These are phyloP conservation scores for Phoenix roebelenii DNA, from an alignment of 176 grass and related monocot species.

Conservation along the genomic window DNA sequence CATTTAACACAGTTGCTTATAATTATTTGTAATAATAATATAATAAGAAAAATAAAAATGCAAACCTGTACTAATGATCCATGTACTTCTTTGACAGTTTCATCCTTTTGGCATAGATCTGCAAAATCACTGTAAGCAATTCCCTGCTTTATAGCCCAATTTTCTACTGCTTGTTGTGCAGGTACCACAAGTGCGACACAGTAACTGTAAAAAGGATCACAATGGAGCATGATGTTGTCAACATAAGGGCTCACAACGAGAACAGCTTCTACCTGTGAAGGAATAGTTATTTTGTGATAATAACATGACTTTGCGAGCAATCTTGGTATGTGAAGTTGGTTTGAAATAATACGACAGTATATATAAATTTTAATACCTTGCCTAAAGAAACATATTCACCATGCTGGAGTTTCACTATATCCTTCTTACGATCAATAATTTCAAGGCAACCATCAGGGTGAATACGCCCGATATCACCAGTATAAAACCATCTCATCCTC, in stretches of 20 bases:
- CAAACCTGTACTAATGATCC: conserved; percentile 60
- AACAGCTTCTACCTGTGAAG: conserved; percentile 61
- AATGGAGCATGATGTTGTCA: conserved; percentile 86
- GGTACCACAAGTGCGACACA: conserved; percentile 66
- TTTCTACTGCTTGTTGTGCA: conserved; percentile 39
- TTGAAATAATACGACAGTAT: too few species aligned
- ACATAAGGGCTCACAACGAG: conserved; percentile 63
- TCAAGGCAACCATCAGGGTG: conserved; percentile 89
- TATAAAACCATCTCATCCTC: conserved; percentile 89
- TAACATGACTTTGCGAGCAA: too few species aligned
- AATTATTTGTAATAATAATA: not conserved
- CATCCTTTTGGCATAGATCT: conserved; percentile 66
- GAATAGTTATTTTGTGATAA: not conserved
- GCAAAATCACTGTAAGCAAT: conserved; percentile 28
- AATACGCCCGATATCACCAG: conserved; percentile 71
- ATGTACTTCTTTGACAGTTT: conserved; percentile 71
- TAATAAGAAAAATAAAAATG: not conserved
- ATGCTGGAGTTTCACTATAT: conserved; percentile 94
- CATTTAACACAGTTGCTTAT: too few species aligned
- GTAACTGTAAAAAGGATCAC: conserved; percentile 64
- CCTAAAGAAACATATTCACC: conserved; percentile 96
- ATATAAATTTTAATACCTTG: conserved; percentile 35
- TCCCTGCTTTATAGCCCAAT: conserved; percentile 60
- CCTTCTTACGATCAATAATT: conserved; percentile 94
- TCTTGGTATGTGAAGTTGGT: too few species aligned